These are phyloP conservation scores for Solanum pinnatisectum DNA, from an alignment of 257 asterid genomes.

Conservation along the genomic window DNA sequence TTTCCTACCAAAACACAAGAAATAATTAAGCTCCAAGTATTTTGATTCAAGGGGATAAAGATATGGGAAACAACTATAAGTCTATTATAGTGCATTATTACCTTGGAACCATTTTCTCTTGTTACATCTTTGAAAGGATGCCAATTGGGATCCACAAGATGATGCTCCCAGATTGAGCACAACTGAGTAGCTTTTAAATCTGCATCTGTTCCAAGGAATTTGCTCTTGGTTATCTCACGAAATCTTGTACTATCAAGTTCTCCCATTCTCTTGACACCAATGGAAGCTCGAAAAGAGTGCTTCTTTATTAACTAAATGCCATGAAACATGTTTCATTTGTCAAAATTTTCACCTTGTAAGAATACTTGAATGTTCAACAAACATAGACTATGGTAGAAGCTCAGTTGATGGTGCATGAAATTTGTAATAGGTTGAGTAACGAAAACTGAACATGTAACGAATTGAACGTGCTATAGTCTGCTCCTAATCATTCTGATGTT, in stretches of 20 bases:
- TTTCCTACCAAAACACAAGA: background rate
- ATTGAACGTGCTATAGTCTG: background rate
- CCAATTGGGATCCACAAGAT: slow-evolving; percentile 7
- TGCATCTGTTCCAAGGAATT: background rate
- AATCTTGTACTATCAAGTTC: slow-evolving; percentile 8
- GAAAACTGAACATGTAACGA: background rate
- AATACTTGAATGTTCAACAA: background rate
- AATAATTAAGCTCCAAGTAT: background rate
- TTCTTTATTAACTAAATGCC: background rate
- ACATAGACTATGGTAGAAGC: background rate
- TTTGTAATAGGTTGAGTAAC: background rate
- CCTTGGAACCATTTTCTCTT: background rate
- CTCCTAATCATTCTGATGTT: background rate
- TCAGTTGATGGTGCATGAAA: background rate
- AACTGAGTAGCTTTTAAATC: background rate
- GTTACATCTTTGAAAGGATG: slow-evolving; percentile 2
- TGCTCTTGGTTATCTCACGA: background rate
- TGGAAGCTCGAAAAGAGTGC: background rate
- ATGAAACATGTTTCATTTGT: too few species aligned
- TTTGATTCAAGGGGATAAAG: background rate
- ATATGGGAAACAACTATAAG: background rate
- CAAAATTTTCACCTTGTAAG: background rate
- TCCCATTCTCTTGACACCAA: slow-evolving; percentile 22
- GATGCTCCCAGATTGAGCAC: slow-evolving; percentile 14
- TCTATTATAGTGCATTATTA: background rate